These are phyloP conservation scores for Leccinum pellstonianum DNA, from an alignment of 768 basidiomycete genomes.

Conservation along the genomic window DNA sequence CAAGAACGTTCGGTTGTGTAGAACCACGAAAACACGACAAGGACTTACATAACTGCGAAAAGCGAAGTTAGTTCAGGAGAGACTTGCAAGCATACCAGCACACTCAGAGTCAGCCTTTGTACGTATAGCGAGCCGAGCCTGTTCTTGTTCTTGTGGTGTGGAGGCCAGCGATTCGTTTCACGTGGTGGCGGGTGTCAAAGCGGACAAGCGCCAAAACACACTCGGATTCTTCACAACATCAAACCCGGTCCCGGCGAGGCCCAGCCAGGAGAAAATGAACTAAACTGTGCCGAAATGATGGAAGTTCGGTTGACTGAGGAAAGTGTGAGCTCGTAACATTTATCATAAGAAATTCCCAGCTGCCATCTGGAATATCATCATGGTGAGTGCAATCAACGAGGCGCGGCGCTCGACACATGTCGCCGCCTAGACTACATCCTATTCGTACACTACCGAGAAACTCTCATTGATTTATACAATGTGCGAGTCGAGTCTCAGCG, in stretches of 20 bases:
- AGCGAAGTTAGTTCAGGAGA: conserved; percentile 27
- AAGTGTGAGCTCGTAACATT: conserved; percentile 21
- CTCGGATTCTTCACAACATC: conserved; percentile 30
- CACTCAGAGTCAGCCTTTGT: conserved; percentile 31
- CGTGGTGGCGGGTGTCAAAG: conserved; percentile 32
- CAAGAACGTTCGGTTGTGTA: conserved; percentile 18
- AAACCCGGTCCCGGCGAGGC: conserved; percentile 21
- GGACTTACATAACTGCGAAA: conserved; percentile 37
- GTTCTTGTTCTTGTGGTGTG: conserved; percentile 20
- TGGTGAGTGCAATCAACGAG: conserved; percentile 5
- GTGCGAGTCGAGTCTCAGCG: conserved; percentile 23
- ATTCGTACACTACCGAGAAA: conserved; percentile 3
- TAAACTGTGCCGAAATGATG: conserved; percentile 19
- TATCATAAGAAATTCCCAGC: conserved; percentile 33
- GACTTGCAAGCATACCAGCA: conserved; percentile 33
- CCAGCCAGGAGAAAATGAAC: conserved; percentile 22
- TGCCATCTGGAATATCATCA: not conserved
- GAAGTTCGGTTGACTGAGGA: conserved; percentile 21
- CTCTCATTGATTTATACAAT: conserved; percentile 32
- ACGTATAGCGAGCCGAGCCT: conserved; percentile 13
- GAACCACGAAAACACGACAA: conserved; percentile 24
- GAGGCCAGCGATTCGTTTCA: conserved; percentile 24
- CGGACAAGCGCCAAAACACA: conserved; percentile 27
- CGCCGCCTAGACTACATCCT: not conserved
- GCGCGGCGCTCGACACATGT: conserved; percentile 8